Base-by-base conservation (phyloP, 2,329 filamentous ascomycete species). In the Coleophoma cylindrospora region DNA sequence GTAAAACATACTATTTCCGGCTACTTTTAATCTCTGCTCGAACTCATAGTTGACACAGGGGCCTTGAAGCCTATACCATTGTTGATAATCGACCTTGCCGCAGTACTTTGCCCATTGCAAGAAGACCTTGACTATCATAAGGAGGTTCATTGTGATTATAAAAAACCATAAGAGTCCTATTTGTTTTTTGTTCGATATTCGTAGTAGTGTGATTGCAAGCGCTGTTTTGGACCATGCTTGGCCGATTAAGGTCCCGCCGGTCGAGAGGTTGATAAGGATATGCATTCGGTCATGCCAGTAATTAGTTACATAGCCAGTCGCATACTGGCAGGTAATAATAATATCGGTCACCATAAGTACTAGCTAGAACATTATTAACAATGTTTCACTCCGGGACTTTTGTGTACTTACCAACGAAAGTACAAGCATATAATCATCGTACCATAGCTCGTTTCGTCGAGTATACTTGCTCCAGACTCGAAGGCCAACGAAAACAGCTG, bases 201-300 rank as follows among this genome's bases (percentile, higher is more conserved):
- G 59, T 12, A 72, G 49, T 14, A 57, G 52, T 2, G 54, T 57
- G 14, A 57, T 48, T n/a, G 48, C 56, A 40, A 71, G 70, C 2
- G 69, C 69, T 0, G 68, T 70, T 52, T 71, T 71, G 53, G 66
- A 68, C 65, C 63, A 69, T 13, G 63, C 61, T 34, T 68, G 59
- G 6, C 63, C 61, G 21, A 68, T 48, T 36, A 71, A 60, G 19
- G 65, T 62, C 34, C 53, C 49, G 34, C 52, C 52, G 13, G 54
- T 54, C n/a, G 54, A 50, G 17, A 56, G 47, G 55, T 72, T 74
- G 66, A 78, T 76, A 49, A 79, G 64, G 54, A 77, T 76, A 57
- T 75, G 73, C 74, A 77, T 77, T 48, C 68, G 69, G 54, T 76
- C 73, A 51, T 74, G 70, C 75, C 75, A 79, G 15, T 64, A 57